A percentile compares a stretch with the other conserved stretches of the same genome.
Evolutionary conservation across 1,139 yeast genomes (phyloP).

Genomic region (Kodamaea anthophila): DNA sequence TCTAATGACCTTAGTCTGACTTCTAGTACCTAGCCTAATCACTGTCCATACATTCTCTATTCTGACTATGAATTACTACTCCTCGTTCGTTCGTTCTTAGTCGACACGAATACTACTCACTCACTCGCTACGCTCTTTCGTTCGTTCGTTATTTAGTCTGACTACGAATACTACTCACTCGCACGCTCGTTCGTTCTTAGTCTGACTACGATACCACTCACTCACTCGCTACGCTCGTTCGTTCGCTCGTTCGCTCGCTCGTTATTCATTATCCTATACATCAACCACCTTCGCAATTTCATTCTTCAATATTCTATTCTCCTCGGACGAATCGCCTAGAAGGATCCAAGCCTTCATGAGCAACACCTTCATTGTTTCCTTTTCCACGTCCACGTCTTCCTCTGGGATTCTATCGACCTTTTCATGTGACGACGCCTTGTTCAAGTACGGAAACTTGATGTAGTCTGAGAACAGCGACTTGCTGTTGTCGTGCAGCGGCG

Average conservation of each 20-base stretch:
- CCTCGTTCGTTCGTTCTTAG: no score
- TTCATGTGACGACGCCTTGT: slow-evolving; percentile 7
- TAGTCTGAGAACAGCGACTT: slow-evolving; percentile 17
- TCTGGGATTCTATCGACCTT: slow-evolving; percentile 7
- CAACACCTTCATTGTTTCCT: slow-evolving; percentile 20
- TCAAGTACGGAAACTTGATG: slow-evolving; percentile 20
- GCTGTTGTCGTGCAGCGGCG: slow-evolving; percentile 10
- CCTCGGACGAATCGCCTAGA: slow-evolving; percentile 15
- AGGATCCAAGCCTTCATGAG: slow-evolving; percentile 21
- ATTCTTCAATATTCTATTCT: slow-evolving; percentile 10
- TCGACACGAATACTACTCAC: no score
- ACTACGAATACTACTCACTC: no score
- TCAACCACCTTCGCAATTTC: slow-evolving; percentile 12
- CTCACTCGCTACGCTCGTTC: not conserved
- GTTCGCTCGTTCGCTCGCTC: not conserved
- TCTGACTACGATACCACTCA: not conserved
- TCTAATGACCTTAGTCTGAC: no score
- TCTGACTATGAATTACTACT: no score
- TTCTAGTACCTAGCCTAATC: no score
- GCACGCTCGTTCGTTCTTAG: not conserved
- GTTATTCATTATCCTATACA: slow-evolving; percentile 5
- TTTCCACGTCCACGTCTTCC: slow-evolving; percentile 16
- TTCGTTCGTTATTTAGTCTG: no score
- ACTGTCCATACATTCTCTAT: no score
- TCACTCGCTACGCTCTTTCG: no score